These are phyloP conservation scores for Thraustochytrium sp. DNA, from an alignment of 352 stramenopile genomes.

Conservation along the genomic window DNA sequence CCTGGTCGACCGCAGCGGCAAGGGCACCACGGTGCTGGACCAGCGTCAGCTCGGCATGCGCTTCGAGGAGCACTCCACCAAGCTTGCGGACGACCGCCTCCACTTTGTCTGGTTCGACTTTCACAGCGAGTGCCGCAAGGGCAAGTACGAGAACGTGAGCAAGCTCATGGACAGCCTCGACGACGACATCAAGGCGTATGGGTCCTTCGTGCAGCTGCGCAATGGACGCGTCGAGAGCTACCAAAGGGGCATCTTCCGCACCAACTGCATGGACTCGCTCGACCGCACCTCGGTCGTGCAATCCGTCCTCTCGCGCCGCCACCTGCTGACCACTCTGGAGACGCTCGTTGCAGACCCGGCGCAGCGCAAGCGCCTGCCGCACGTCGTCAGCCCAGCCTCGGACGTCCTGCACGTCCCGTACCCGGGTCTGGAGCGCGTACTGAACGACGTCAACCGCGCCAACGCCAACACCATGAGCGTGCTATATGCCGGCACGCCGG, in stretches of 20 bases:
- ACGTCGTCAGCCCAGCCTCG: not conserved
- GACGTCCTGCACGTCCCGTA: slow-evolving; percentile 65
- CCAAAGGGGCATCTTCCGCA: slow-evolving; percentile 85
- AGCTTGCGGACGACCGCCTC: slow-evolving; percentile 39
- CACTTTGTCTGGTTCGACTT: slow-evolving; percentile 96
- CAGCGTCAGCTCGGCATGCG: slow-evolving; percentile 80
- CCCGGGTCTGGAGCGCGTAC: slow-evolving; percentile 62
- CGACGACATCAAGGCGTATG: slow-evolving; percentile 5
- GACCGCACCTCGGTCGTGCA: slow-evolving; percentile 95
- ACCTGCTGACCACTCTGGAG: slow-evolving; percentile 72
- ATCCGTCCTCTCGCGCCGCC: slow-evolving; percentile 80
- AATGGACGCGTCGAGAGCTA: slow-evolving; percentile 49
- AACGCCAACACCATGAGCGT: slow-evolving; percentile 88
- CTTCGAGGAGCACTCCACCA: slow-evolving; percentile 62
- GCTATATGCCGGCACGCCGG: slow-evolving; percentile 86
- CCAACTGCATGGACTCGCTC: slow-evolving; percentile 97
- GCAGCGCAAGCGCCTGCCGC: not conserved
- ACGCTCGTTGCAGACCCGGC: not conserved
- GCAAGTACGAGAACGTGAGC: slow-evolving; percentile 15
- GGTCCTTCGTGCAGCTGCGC: slow-evolving; percentile 10
- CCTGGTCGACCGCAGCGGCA: slow-evolving; percentile 83
- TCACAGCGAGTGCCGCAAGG: slow-evolving; percentile 82
- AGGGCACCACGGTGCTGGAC: slow-evolving; percentile 54
- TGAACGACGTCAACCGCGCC: slow-evolving; percentile 85
- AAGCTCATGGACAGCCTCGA: slow-evolving; percentile 9